Base-by-base conservation (phyloP, 805 yeast species). In the Hanseniaspora vineae region DNA sequence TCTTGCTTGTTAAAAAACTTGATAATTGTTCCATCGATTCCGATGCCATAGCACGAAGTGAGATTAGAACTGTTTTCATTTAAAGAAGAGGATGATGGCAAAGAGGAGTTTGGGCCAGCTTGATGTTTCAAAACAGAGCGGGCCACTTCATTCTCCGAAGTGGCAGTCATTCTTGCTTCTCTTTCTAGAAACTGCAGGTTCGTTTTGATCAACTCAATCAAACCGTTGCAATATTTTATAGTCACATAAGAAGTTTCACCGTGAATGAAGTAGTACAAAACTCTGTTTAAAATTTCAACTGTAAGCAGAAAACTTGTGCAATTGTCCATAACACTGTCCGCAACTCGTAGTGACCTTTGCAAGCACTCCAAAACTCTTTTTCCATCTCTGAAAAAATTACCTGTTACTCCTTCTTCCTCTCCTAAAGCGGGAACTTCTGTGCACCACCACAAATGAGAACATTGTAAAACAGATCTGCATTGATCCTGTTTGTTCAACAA, bases 391-490 rank as follows among this genome's bases (percentile, higher is more conserved):
- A 65, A 68, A 50, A 68, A 65, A 15, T 42, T 46, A 14, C 65
- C 60, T 1, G 65, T 68, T 20, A 65, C 66, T 23, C 71, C 74
- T 48, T 69, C 76, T 48, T 66, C 69, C 50, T 72, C 75, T 6
- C 68, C 75, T 48, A 64, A 56, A 1, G 64, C 70, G 18, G 73
- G 69, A 15, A 71, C 73, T 50, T 84, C 88, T 20, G 81, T 78
- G 58, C 90, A 83, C 92, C 95, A 85, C 96, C 96, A 92, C 44
- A 92, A 66, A 64, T 92, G 97, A 1, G 95, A 80, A 42, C 96
- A 89, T 46, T 77, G 65, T 60, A 84, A 86, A 3, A 64, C 95
- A 0, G 95, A 81, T 14, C 97, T 77, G 62, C 97, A 89, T 64
- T 92, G 98, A 58, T 90, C 97, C 35, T 92, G 88, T 62, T 90